Conservation (phyloP, 23 red algal species). For the Gracilaria gracilis region DNA sequence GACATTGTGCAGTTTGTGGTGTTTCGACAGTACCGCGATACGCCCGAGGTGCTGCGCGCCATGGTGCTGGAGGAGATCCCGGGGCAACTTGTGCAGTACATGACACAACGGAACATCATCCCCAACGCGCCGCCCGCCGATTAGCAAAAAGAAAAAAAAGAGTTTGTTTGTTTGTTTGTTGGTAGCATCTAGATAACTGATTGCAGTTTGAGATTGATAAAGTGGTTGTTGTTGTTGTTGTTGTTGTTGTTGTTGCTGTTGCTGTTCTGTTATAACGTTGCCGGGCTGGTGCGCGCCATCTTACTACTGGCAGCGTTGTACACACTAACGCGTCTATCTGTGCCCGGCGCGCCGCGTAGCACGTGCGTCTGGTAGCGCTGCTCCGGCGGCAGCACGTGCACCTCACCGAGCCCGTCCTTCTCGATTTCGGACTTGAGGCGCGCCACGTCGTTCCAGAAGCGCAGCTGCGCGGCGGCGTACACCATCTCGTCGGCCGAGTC, state of each 20-base stretch:
- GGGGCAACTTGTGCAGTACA: constrained; percentile 68
- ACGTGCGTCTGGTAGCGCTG: background rate
- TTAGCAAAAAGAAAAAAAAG: background rate
- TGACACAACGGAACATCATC: constrained; percentile 51
- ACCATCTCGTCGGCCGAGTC: constrained; percentile 55
- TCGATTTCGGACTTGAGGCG: constrained; percentile 33
- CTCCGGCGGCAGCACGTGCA: background rate
- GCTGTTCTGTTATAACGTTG: too few relatives aligned
- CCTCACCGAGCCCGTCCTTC: constrained; percentile 35
- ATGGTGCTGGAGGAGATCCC: constrained; percentile 82
- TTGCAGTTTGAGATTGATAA: too few relatives aligned
- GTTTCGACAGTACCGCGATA: constrained; percentile 59
- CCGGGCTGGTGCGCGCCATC: too few relatives aligned
- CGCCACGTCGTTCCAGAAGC: constrained; percentile 60
- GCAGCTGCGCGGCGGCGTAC: constrained; percentile 42
- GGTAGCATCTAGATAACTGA: too few relatives aligned
- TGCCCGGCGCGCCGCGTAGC: background rate
- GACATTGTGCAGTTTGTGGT: constrained; percentile 87
- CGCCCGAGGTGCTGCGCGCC: constrained; percentile 51
- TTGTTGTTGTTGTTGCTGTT: background rate
- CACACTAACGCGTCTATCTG: background rate
- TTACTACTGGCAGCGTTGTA: too few relatives aligned
- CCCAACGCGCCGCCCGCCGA: constrained; percentile 54
- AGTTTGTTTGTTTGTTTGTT: too few relatives aligned
- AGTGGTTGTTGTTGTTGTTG: too few relatives aligned